Base-by-base conservation (phyloP, 1,284 basidiomycete genomes). In the Austropuccinia psidii region DNA sequence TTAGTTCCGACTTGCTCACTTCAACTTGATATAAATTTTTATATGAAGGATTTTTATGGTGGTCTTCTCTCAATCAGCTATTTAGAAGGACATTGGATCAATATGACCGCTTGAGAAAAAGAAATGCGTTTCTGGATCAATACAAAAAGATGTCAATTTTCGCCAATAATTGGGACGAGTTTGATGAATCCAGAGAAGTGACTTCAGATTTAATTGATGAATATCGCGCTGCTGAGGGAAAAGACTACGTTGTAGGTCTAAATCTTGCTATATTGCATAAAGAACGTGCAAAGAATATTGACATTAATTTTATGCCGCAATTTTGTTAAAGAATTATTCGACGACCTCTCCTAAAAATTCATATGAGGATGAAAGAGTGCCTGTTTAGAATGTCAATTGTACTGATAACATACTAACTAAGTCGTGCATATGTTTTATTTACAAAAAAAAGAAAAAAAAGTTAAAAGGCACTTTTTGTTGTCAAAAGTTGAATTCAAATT, bases 101-200 rank as follows among this genome's bases (percentile, higher is more conserved):
- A 81, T 99, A 93, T 80, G 95, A 98, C 80, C 85, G 88, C 65
- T 83, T 98, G 62, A 84, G 88, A 75, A 91, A 89, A 81, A 86
- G 92, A 60, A 97, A 96, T 79, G 96, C 95, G 1, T 98, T 97
- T 82, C 81, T 99, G 82, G 93, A 98, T 74, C 91, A 93, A 81
- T 99, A 98, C 84, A 96, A 95, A 84, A 93, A 93, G 79, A 93
- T 98, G 81, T 89, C 89, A 79, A 89, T 94, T 84, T 96, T 97
- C 80, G 88, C 90, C 81, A 89, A 94, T 79, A 88, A 88, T 3
- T 82, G 96, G 76, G 91, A 93, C 76, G 93, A 97, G 82, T 97
- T 97, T 82, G 92, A 97, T 79, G 92, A 95, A 82, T 90, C 93
- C 17, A 77, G 77, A 65, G 77, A 75, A n/a, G 76, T 77, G n/a